Conservation (phyloP, 495 filamentous ascomycete species). For the Penicillium egyptiacum region DNA sequence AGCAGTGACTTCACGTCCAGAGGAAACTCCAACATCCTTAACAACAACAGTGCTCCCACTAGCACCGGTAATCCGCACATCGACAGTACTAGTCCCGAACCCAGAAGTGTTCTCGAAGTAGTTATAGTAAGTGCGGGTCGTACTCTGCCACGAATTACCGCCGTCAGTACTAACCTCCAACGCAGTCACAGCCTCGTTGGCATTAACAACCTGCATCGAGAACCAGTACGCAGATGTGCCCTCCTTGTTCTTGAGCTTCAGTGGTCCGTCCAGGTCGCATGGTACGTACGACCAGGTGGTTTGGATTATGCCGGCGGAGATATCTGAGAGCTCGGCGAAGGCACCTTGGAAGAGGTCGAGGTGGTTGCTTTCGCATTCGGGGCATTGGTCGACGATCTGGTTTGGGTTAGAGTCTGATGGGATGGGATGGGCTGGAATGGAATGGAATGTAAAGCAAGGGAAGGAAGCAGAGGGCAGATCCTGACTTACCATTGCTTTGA, state of each 20-base stretch:
- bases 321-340: conserved; percentile 48
- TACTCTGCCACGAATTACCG: conserved; percentile 52
- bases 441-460: background rate
- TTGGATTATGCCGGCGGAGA: conserved; percentile 52
- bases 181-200: conserved; percentile 50
- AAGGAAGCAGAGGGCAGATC: too few relatives aligned
- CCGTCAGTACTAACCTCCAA: conserved; percentile 60
- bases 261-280: conserved; percentile 52
- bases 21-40: conserved; percentile 26
- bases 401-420: background rate
- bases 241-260: conserved; percentile 56
- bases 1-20: conserved; percentile 27
- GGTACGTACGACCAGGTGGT: conserved; percentile 52
- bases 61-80: conserved; percentile 54
- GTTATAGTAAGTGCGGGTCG: conserved; percentile 55
- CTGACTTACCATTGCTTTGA: conserved; percentile 62
- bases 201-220: conserved; percentile 59
- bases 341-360: conserved; percentile 61
- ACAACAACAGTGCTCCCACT: conserved; percentile 42
- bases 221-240: conserved; percentile 57
- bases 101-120: conserved; percentile 58
- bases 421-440: background rate
- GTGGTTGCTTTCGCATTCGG: conserved; percentile 54
- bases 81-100: conserved; percentile 51
- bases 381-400: conserved; percentile 62